These are phyloP conservation scores for Glebionis coronaria DNA, from an alignment of 129 eudicot species.

Conservation along the genomic window DNA sequence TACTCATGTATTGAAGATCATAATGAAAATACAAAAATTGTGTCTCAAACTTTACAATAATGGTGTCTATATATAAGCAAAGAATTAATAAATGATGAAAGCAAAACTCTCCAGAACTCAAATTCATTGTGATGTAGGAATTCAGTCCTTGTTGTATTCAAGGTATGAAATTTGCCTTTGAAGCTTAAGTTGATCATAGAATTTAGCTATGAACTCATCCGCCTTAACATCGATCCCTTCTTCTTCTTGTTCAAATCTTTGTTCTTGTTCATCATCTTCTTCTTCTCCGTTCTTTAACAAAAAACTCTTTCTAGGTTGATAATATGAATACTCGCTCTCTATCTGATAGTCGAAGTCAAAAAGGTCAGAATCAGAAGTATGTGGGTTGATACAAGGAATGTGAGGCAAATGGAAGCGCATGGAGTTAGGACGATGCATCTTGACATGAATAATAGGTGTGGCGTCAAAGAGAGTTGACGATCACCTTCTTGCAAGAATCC, in stretches of 20 bases:
- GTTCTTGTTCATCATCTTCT: background rate
- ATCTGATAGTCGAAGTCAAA: slow-evolving; percentile 34
- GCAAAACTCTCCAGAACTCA: background rate
- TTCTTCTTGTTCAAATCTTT: slow-evolving; percentile 18
- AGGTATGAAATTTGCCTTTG: slow-evolving; percentile 51
- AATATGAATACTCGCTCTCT: slow-evolving; percentile 16
- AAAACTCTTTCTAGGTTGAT: slow-evolving; percentile 36
- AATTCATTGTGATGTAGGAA: background rate
- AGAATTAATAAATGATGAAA: slow-evolving; percentile 1
- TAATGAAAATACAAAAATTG: background rate
- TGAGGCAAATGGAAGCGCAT: slow-evolving; percentile 61
- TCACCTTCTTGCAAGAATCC: slow-evolving; percentile 59
- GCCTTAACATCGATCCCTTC: slow-evolving; percentile 72
- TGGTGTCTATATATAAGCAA: background rate
- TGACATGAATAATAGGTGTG: slow-evolving; percentile 65
- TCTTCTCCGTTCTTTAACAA: slow-evolving; percentile 19
- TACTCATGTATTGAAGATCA: background rate
- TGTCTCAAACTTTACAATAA: background rate
- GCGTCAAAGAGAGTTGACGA: slow-evolving; percentile 78
- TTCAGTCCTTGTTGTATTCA: slow-evolving; percentile 2
- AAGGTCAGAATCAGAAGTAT: slow-evolving; percentile 36
- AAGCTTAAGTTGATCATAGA: slow-evolving; percentile 70
- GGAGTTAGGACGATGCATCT: slow-evolving; percentile 79
- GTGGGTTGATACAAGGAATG: slow-evolving; percentile 74
- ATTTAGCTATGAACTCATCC: slow-evolving; percentile 70